A percentile compares a stretch with the other conserved stretches of the same genome.
Conservation (phyloP, 805 yeast species). For the Zygosaccharomyces rouxii region DNA sequence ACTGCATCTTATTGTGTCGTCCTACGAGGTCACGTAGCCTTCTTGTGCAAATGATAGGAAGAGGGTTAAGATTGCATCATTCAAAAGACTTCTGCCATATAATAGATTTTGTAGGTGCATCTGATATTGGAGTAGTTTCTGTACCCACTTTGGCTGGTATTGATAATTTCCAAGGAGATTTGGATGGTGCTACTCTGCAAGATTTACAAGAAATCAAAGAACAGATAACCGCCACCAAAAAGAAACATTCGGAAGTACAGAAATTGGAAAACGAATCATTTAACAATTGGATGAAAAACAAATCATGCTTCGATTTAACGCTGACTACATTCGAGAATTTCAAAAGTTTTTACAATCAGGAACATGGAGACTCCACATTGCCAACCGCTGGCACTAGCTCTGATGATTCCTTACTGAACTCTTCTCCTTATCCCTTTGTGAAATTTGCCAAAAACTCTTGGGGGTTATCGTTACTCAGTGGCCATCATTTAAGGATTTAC, state of each 20-base stretch:
- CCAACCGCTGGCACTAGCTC: background rate
- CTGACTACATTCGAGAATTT: conserved; percentile 41
- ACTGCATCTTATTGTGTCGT: conserved; percentile 69
- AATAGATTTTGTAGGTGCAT: conserved; percentile 69
- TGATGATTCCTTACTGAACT: conserved; percentile 10
- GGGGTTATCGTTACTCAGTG: conserved; percentile 29
- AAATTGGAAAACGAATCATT: conserved; percentile 10
- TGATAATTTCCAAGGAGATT: conserved; percentile 14
- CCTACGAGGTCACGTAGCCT: conserved; percentile 75
- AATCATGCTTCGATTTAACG: conserved; percentile 30
- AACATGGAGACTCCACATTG: conserved; percentile 4
- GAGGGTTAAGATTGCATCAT: conserved; percentile 68
- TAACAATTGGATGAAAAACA: conserved; percentile 14
- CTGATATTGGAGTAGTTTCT: conserved; percentile 49
- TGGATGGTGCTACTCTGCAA: conserved; percentile 33
- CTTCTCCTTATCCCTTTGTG: conserved; percentile 37
- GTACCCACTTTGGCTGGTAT: conserved; percentile 49
- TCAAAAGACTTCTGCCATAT: conserved; percentile 67
- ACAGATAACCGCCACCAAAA: conserved; percentile 14
- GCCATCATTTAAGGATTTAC: conserved; percentile 24
- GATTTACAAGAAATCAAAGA: conserved; percentile 32
- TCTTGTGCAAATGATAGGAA: conserved; percentile 82
- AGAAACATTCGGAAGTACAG: conserved; percentile 14
- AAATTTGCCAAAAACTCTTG: conserved; percentile 31
- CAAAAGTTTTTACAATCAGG: conserved; percentile 27